phyloP scores from a whole-genome alignment of 306 rosid genomes.

The Crataegus laevigata region DNA sequence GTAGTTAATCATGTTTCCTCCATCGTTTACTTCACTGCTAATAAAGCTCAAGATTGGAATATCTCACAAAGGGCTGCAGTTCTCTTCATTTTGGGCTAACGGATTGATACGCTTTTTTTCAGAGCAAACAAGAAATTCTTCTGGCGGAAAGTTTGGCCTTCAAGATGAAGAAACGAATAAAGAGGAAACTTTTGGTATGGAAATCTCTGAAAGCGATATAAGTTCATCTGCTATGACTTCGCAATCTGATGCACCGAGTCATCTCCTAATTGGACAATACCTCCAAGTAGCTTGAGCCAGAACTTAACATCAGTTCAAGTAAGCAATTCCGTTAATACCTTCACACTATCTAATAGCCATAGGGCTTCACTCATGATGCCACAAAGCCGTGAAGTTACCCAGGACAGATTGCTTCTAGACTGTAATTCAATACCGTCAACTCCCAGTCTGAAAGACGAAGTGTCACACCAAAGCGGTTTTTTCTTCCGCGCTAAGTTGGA shows the following conservation, averaged over 20 bases:
- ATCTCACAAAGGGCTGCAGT: not conserved
- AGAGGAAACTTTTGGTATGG: constrained; percentile 44
- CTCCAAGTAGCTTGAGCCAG: too few species aligned
- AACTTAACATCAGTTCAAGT: too few species aligned
- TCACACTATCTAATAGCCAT: too few species aligned
- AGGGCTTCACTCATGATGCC: too few species aligned
- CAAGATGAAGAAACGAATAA: constrained; percentile 14
- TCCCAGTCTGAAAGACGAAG: too few species aligned
- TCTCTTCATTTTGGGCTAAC: not conserved
- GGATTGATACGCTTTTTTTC: not conserved
- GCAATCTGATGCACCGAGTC: constrained; percentile 38
- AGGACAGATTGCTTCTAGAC: too few species aligned
- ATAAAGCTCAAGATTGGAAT: not conserved
- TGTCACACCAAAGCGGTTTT: too few species aligned
- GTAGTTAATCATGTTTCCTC: not conserved
- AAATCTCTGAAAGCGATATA: constrained; percentile 31
- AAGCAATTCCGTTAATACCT: too few species aligned
- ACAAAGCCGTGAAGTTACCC: too few species aligned
- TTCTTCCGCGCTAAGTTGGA: too few species aligned
- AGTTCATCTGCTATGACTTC: constrained; percentile 29
- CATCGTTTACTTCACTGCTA: not conserved
- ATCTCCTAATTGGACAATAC: too few species aligned
- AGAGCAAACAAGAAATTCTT: constrained; percentile 12
- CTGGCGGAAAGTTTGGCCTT: constrained; percentile 2
- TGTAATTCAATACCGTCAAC: too few species aligned